Evolutionary conservation across 768 basidiomycete genomes (phyloP), one percentile per base, ranked within the genome.

Genomic region (Lactarius sp.): DNA sequence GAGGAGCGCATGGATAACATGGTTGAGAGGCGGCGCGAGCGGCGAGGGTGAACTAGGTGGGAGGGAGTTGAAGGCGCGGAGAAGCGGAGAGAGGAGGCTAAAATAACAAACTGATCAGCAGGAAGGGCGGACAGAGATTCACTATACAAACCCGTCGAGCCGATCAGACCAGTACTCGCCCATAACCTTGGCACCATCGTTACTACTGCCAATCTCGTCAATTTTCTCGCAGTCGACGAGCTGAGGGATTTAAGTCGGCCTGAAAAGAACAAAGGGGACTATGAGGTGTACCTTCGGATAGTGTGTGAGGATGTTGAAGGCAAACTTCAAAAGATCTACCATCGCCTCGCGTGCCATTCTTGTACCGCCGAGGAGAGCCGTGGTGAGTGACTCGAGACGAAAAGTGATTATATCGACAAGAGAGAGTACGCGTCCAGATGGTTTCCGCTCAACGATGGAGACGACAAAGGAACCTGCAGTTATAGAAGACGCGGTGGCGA

Each of bases 1-100:
- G 64, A 95, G 90, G 51, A 97, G 80, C 10, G 84, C 78, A 71
- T 97, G 91, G 46, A 96, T 87, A 58, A 87, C 80, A 65, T 96
- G 89, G 1, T 90, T 74, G 39, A 97, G 75, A 0, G 94, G 92
- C 0, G 87, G 75, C 0, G 83, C 76, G 42, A 96, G 77, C 2
- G 92, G 92, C 3, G 77, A 78, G 10, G 81, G 80, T 56, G 82
- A 84, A 6, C 82, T 79, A 4, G 81, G 79, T 0, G 88, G 85
- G 27, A 90, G 79, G n/a, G 79, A 70, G 65, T 84, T 80, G 73
- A 94, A 90, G 6, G 85, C 79, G 36, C 85, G 83, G 44, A 95
- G 77, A 27, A 93, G 79, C 1, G 89, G 84, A 8, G 83, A 78
- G 20, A 96, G 79, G 18, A 96, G 14, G n/a, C 61, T 61, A 20